Evolutionary conservation across 768 basidiomycete species (phyloP).

Genomic region (Mycena filopes): DNA sequence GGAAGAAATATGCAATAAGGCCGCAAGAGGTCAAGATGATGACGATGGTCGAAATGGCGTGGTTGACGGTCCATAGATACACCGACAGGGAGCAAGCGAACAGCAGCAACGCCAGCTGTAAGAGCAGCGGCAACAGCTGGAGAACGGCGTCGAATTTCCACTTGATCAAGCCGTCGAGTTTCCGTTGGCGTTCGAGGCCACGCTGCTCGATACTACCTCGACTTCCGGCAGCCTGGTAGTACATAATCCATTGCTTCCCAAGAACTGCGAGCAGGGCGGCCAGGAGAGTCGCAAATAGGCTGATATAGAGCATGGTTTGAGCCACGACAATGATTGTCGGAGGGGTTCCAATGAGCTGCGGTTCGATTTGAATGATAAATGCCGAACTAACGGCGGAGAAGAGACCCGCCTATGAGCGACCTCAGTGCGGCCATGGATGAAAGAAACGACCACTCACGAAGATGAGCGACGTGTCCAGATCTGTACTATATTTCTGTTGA

Average conservation of each 20-base stretch:
- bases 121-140: conserved; percentile 1
- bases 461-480: conserved; percentile 10
- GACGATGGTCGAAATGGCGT: neutral
- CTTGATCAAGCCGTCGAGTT: conserved; percentile 6
- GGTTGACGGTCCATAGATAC: neutral
- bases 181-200: conserved; percentile 6
- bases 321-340: neutral
- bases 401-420: neutral
- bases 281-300: conserved; percentile 6
- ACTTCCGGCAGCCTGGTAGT: conserved; percentile 5
- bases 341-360: neutral
- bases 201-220: conserved; percentile 13
- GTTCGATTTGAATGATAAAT: conserved; percentile 5
- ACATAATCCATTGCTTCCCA: conserved; percentile 14
- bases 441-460: conserved; percentile 19
- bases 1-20: neutral
- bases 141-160: conserved; percentile 15
- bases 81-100: neutral
- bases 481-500: conserved; percentile 12
- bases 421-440: neutral
- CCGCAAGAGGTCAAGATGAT: neutral
- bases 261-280: conserved; percentile 8
- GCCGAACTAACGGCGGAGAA: conserved; percentile 22
- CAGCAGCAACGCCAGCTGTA: conserved; percentile 9
- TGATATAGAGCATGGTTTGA: conserved; percentile 11